Evolutionary conservation across 768 basidiomycete genomes (phyloP).

Genomic region (Lyophyllum shimeji): DNA sequence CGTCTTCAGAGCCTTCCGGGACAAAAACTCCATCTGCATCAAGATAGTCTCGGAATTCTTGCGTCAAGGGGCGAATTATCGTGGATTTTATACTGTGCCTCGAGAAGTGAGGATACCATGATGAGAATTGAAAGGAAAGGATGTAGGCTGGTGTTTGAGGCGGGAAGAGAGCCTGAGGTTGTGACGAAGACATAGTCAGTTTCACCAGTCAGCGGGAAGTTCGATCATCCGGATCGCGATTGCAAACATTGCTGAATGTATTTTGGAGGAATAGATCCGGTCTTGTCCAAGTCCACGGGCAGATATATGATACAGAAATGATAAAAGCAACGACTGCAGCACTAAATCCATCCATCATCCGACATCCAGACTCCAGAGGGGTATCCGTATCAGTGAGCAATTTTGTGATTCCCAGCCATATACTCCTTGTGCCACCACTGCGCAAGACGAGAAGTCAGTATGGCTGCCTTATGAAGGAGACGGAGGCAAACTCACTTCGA

Average conservation of each 20-base stretch:
- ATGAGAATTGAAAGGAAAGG: conserved; percentile 77
- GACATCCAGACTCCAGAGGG: not conserved
- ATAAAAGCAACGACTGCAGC: not conserved
- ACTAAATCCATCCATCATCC: conserved; percentile 6
- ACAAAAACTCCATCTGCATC: conserved; percentile 83
- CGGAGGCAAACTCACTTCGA: conserved; percentile 58
- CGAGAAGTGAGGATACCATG: conserved; percentile 78
- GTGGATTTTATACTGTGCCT: conserved; percentile 68
- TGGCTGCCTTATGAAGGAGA: not conserved
- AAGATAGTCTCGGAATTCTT: conserved; percentile 69
- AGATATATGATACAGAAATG: conserved; percentile 10
- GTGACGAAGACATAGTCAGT: conserved; percentile 7
- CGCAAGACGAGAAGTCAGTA: not conserved
- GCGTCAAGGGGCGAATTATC: conserved; percentile 65
- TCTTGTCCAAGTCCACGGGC: conserved; percentile 4
- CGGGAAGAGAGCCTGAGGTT: conserved; percentile 46
- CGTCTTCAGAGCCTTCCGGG: conserved; percentile 78
- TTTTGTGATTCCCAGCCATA: conserved; percentile 35
- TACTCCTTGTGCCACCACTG: conserved; percentile 52
- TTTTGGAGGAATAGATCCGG: not conserved
- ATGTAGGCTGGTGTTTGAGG: conserved; percentile 48
- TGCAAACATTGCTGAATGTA: not conserved
- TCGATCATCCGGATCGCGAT: too few species aligned
- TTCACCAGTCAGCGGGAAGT: too few species aligned
- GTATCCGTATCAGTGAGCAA: conserved; percentile 30